Conservation (phyloP, 768 basidiomycete genomes). For the Mycena chlorophos region DNA sequence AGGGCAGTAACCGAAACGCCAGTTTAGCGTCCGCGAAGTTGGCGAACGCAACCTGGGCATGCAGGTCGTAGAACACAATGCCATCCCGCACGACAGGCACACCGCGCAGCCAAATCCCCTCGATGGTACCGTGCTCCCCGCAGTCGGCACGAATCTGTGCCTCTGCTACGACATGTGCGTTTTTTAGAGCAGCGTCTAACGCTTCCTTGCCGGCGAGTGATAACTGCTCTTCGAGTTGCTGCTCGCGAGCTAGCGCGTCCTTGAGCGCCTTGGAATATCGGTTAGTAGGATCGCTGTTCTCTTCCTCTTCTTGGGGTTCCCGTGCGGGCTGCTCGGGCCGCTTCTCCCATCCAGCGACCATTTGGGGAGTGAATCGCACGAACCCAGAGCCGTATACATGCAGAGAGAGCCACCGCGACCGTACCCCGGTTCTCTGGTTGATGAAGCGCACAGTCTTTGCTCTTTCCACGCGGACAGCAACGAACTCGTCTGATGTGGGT, state of each 20-base stretch:
- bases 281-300: not conserved
- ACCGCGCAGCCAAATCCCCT: slow-evolving; percentile 13
- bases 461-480: no score
- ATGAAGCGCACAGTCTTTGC: not conserved
- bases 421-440: not conserved
- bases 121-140: slow-evolving; percentile 12
- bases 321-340: not conserved
- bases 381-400: slow-evolving; percentile 8
- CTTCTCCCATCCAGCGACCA: not conserved
- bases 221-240: slow-evolving; percentile 8
- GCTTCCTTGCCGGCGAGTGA: not conserved
- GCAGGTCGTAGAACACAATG: slow-evolving; percentile 4
- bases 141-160: slow-evolving; percentile 14
- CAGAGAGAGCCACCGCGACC: slow-evolving; percentile 10
- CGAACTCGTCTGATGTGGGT: no score
- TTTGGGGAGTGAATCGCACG: not conserved
- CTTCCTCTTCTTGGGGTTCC: not conserved
- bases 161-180: slow-evolving; percentile 1
- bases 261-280: slow-evolving; percentile 2
- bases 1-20: not conserved
- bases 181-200: not conserved
- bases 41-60: slow-evolving; percentile 13
- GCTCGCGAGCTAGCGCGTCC: slow-evolving; percentile 14
- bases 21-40: not conserved
- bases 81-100: not conserved